These are phyloP conservation scores for Meira nashicola DNA, from an alignment of 1,284 basidiomycete genomes.

Conservation along the genomic window DNA sequence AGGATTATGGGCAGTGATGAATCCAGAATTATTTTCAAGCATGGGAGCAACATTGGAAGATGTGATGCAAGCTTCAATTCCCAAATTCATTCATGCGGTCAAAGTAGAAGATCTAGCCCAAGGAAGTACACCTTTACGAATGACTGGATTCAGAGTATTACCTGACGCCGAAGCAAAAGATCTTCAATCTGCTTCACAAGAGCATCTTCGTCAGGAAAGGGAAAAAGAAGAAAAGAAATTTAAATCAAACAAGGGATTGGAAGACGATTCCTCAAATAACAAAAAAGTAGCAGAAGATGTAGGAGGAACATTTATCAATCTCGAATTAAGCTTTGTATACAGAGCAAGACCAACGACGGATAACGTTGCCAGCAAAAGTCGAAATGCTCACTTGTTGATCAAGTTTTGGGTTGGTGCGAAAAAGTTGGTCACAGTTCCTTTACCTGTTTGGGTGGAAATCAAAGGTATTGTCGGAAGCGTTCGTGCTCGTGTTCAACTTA, in stretches of 20 bases:
- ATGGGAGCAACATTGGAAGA: slow-evolving; percentile 32
- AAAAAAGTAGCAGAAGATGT: slow-evolving; percentile 3
- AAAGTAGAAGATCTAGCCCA: slow-evolving; percentile 35
- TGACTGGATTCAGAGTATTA: slow-evolving; percentile 27
- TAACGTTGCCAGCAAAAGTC: slow-evolving; percentile 19
- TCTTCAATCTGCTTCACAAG: slow-evolving; percentile 4
- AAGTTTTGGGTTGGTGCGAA: slow-evolving; percentile 30
- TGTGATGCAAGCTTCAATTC: slow-evolving; percentile 35
- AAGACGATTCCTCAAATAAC: not conserved
- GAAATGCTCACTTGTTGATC: slow-evolving; percentile 31
- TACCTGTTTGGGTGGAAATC: slow-evolving; percentile 42
- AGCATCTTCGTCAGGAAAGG: not conserved
- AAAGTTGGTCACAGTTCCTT: slow-evolving; percentile 23
- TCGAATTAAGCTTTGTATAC: slow-evolving; percentile 31
- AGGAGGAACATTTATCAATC: slow-evolving; percentile 27
- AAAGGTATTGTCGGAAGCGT: slow-evolving; percentile 30
- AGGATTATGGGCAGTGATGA: slow-evolving; percentile 30
- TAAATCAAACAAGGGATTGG: slow-evolving; percentile 3
- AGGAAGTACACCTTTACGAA: slow-evolving; percentile 27
- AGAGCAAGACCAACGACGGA: slow-evolving; percentile 21
- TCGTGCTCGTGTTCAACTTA: slow-evolving; percentile 25
- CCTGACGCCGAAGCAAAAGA: slow-evolving; percentile 19
- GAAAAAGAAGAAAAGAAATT: not conserved
- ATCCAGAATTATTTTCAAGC: slow-evolving; percentile 24
- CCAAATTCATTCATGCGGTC: slow-evolving; percentile 30